These are phyloP conservation scores for Digitaria exilis DNA, from an alignment of 202 grass and related monocot species.

Conservation along the genomic window DNA sequence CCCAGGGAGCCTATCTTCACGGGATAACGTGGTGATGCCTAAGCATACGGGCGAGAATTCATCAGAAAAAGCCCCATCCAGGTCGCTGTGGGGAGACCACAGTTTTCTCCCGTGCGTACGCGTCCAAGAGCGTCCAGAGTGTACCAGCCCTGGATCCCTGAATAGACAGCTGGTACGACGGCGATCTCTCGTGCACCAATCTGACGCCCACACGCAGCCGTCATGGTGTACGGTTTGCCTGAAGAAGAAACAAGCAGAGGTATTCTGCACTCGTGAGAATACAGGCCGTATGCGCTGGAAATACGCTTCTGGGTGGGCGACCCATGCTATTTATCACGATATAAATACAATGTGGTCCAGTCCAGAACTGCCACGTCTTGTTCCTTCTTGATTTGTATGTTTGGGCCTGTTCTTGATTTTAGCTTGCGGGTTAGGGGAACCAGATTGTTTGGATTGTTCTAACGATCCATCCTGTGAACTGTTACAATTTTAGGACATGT, in stretches of 20 bases:
- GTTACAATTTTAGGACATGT: no score
- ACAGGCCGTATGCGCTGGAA: neutral
- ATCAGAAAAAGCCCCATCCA: neutral
- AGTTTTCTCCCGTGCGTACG: neutral
- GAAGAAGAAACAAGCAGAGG: conserved; percentile 21
- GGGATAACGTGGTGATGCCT: conserved; percentile 57
- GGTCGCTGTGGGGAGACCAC: neutral
- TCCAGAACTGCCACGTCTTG: neutral
- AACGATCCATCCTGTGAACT: no score
- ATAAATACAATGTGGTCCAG: no score
- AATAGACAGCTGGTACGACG: conserved; percentile 10
- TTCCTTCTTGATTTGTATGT: neutral
- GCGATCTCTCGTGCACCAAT: conserved; percentile 7
- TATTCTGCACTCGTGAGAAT: neutral
- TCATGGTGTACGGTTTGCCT: neutral
- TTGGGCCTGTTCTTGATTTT: no score
- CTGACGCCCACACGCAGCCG: neutral
- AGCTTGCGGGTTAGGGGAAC: no score
- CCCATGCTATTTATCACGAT: no score
- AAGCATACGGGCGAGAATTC: conserved; percentile 49
- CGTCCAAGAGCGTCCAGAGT: conserved; percentile 2
- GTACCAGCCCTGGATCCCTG: conserved; percentile 29
- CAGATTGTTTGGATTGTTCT: no score
- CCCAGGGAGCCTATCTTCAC: conserved; percentile 43
- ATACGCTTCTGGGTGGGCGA: neutral